Conservation (phyloP, 495 filamentous ascomycete genomes). For the Hypoxylon lienhwacheense region DNA sequence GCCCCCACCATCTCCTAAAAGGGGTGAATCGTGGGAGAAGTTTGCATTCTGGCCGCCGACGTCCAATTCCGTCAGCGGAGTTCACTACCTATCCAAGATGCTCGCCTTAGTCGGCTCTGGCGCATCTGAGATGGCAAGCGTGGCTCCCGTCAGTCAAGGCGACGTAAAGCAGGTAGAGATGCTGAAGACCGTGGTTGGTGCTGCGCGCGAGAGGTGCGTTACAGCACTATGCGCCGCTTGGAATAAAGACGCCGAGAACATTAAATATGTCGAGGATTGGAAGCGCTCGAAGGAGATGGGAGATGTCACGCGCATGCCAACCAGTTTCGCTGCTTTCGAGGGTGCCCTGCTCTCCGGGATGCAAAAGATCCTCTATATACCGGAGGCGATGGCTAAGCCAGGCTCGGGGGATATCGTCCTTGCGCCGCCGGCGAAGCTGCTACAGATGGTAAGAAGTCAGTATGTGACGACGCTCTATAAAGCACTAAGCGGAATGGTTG, state of each 20-base stretch:
- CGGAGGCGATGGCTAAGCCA: constrained; percentile 72
- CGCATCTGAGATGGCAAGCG: constrained; percentile 79
- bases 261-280: constrained; percentile 92
- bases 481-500: constrained; percentile 88
- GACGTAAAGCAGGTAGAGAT: constrained; percentile 61
- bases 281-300: constrained; percentile 71
- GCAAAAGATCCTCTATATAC: constrained; percentile 93
- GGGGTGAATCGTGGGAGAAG: constrained; percentile 85
- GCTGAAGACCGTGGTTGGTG: constrained; percentile 69
- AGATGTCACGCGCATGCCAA: constrained; percentile 89
- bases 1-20: constrained; percentile 72
- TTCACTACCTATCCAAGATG: constrained; percentile 81
- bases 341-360: constrained; percentile 73
- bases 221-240: constrained; percentile 80
- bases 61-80: constrained; percentile 84
- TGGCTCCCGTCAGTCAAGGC: constrained; percentile 63
- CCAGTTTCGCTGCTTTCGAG: constrained; percentile 78
- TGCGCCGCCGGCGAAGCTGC: constrained; percentile 77
- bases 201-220: constrained; percentile 80
- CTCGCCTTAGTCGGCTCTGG: constrained; percentile 78
- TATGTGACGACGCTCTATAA: constrained; percentile 93
- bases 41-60: constrained; percentile 96
- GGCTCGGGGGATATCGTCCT: constrained; percentile 73
- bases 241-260: constrained; percentile 84
- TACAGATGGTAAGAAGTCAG: constrained; percentile 80